Evolutionary conservation across 768 basidiomycete species (phyloP), one percentile per base, ranked within the genome.

Genomic region (Flagelloscypha sp.): DNA sequence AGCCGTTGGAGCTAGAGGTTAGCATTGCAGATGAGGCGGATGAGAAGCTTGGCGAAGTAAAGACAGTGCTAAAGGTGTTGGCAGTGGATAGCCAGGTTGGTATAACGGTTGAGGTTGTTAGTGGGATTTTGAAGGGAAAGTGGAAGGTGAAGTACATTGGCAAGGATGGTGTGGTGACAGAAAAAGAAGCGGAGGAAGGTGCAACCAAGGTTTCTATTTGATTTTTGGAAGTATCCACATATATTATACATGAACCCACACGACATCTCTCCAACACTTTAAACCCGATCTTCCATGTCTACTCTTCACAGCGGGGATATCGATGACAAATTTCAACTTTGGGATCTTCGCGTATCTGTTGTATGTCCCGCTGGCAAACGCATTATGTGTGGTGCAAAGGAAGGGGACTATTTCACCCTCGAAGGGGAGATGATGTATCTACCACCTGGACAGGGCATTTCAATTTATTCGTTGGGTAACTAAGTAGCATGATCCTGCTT

Each of bases 401-500:
- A 60, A 2, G 79, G 78, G 1, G 80, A 83, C 47, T 51, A 72
- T 51, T 80, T 83, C 47, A 67, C 58, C 1, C 58, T 83, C 4
- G 58, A 76, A 42, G 80, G 79, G 2, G 80, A 81, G 50, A 74
- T 78, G 70, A 44, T 82, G 18, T 48, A 65, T 45, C 62, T 82
- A 1, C 79, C 79, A 4, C 65, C 70, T 0, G 68, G 62, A 0
- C 79, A 80, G 48, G 79, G 77, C 2, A 66, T 82, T 46, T 80
- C 79, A 2, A 76, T 83, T 33, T 82, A 80, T 47, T 81, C 79
- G 0, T 57, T 80, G 7, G 61, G 79, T 76, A 41, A 4, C 56
- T 42, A 24, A 3, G 7, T 15, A 24, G 6, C 24, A 38, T 27
- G 7, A 5, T 6, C 41, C 6, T 30, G 13, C 35, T 10, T 15